Percentiles rank a stretch among this genome's conserved stretches.
Conservation (phyloP, 345 rosid genomes). For the Salix arbutifolia region DNA sequence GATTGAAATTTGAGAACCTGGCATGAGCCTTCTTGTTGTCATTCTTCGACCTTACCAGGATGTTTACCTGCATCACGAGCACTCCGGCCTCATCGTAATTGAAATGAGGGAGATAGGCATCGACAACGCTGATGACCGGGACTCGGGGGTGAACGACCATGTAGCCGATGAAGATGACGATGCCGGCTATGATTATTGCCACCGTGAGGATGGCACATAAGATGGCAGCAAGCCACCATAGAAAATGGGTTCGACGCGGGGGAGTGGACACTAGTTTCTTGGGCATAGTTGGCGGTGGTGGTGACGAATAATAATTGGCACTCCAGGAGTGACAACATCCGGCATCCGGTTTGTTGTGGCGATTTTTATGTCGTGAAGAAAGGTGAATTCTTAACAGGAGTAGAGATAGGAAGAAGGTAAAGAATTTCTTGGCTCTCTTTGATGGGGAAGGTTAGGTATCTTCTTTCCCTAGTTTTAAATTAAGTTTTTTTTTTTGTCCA, state of each 20-base stretch:
- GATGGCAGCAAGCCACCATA: slow-evolving; percentile 72
- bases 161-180: slow-evolving; percentile 63
- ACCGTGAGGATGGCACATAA: slow-evolving; percentile 60
- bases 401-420: background rate
- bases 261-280: background rate
- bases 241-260: slow-evolving; percentile 40
- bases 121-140: slow-evolving; percentile 56
- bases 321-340: background rate
- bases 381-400: background rate
- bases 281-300: background rate
- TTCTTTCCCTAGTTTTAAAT: slow-evolving; percentile 47
- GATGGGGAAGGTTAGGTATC: slow-evolving; percentile 73
- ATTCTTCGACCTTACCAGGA: slow-evolving; percentile 53
- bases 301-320: background rate
- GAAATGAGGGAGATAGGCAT: slow-evolving; percentile 52
- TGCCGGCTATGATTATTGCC: slow-evolving; percentile 60
- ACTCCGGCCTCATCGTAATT: slow-evolving; percentile 38
- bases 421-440: slow-evolving; percentile 18
- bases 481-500: slow-evolving; percentile 19
- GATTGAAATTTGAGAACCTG: slow-evolving; percentile 36
- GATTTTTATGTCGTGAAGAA: background rate
- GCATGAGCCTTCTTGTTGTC: slow-evolving; percentile 71
- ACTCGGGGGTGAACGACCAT: slow-evolving; percentile 68
- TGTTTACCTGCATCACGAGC: slow-evolving; percentile 55
- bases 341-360: background rate